Percentiles rank a stretch among this genome's conserved stretches.
These are phyloP conservation scores for Hibiscus tridactylites DNA, from an alignment of 345 rosid genomes.

Conservation along the genomic window DNA sequence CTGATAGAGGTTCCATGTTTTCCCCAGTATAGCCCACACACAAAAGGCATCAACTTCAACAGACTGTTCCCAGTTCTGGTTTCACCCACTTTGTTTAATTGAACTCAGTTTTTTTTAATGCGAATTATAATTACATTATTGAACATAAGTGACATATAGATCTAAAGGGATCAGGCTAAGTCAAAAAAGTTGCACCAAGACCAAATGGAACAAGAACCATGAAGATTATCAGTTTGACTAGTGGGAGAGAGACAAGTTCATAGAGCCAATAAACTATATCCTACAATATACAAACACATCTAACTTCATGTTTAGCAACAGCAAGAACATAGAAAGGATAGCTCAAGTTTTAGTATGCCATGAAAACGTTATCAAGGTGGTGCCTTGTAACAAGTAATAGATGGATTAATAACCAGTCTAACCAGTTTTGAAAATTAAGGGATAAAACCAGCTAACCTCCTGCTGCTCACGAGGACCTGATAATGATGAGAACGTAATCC, in stretches of 20 bases:
- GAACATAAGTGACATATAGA: background rate
- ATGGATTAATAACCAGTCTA: background rate
- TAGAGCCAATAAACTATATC: background rate
- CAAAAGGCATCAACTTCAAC: background rate
- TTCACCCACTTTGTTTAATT: background rate
- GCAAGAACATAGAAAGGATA: background rate
- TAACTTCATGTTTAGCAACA: constrained; percentile 2
- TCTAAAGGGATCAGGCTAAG: background rate
- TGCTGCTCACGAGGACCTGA: constrained; percentile 17
- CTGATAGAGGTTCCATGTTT: background rate
- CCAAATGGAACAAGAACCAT: constrained; percentile 1
- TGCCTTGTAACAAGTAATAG: background rate
- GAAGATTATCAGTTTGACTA: background rate
- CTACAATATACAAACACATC: background rate
- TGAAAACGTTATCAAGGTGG: background rate
- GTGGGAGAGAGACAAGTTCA: background rate
- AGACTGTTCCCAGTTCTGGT: background rate
- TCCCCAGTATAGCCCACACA: background rate
- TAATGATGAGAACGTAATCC: constrained; percentile 13
- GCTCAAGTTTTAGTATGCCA: background rate
- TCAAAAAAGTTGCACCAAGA: background rate
- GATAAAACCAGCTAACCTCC: constrained; percentile 22
- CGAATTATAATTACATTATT: background rate
- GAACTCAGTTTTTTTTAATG: background rate
- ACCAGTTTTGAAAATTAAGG: background rate